phyloP scores from a whole-genome alignment of 179 eudicot species.

The Kewa caespitosa region DNA sequence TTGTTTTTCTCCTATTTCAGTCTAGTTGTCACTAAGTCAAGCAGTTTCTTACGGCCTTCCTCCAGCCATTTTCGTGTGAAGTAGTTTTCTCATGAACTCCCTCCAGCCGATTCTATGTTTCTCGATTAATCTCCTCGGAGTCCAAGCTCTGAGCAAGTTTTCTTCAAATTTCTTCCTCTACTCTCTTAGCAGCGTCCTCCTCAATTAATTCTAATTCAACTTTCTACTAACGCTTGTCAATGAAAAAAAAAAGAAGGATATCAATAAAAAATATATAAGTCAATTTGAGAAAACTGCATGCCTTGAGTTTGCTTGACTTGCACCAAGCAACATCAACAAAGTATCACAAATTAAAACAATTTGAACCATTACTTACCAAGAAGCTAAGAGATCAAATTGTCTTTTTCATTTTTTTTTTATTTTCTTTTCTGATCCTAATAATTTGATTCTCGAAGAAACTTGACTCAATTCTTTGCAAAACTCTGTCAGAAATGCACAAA shows the following conservation, averaged over 20 bases:
- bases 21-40: constrained; percentile 67
- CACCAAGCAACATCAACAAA: constrained; percentile 26
- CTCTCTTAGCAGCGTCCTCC: constrained; percentile 83
- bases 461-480: constrained; percentile 31
- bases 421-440: constrained; percentile 17
- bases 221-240: constrained; percentile 75
- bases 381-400: constrained; percentile 9
- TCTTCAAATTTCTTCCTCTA: constrained; percentile 80
- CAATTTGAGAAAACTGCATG: constrained; percentile 6
- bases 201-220: constrained; percentile 72
- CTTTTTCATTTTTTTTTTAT: constrained; percentile 6
- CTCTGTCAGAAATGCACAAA: constrained; percentile 44
- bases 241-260: constrained; percentile 15
- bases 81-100: constrained; percentile 72
- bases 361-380: constrained; percentile 9
- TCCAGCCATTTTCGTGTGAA: too few species aligned
- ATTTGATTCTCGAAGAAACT: constrained; percentile 29
- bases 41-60: constrained; percentile 69
- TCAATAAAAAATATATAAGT: constrained; percentile 19
- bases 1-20: constrained; percentile 75
- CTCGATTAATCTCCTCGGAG: constrained; percentile 66
- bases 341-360: constrained; percentile 17
- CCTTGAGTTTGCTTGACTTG: constrained; percentile 18
- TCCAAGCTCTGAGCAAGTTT: constrained; percentile 68
- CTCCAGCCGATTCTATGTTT: constrained; percentile 59